Evolutionary conservation across 2,329 filamentous ascomycete species (phyloP).

Genomic region (Alternaria dauci): DNA sequence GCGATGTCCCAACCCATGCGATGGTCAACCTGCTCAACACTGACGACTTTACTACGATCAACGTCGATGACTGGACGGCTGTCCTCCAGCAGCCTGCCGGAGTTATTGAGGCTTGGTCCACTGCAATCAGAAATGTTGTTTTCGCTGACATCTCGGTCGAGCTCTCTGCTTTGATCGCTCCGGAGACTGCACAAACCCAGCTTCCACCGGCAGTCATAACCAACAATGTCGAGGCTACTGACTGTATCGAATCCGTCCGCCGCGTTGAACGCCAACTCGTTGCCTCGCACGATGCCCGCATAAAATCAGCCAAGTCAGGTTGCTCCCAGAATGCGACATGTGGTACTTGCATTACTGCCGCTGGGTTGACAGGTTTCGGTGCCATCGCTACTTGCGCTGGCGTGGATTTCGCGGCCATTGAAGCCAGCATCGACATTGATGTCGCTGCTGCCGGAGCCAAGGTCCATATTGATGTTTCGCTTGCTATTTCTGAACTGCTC

Average conservation of each 20-base stretch:
- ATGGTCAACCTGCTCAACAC: slow-evolving; percentile 3
- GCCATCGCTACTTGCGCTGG: not conserved
- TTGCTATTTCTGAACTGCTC: not conserved
- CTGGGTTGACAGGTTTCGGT: not conserved
- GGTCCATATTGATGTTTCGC: not conserved
- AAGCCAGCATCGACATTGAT: not conserved
- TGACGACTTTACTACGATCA: not conserved
- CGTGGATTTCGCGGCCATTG: not conserved
- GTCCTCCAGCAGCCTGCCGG: not conserved
- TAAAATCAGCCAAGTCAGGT: not conserved
- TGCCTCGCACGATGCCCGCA: not conserved
- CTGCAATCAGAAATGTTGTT: not conserved
- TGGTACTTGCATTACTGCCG: not conserved
- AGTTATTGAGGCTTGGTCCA: not conserved
- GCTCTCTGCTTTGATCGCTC: not conserved
- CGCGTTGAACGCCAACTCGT: not conserved
- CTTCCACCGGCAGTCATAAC: not conserved
- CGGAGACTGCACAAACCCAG: not conserved
- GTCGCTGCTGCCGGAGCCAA: not conserved
- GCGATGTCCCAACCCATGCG: not conserved
- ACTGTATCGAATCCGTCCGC: not conserved
- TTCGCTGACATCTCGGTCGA: not conserved
- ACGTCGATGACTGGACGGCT: not conserved
- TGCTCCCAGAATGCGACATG: not conserved
- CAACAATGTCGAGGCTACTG: not conserved